Conservation (phyloP, 2,329 filamentous ascomycete species). For the Diaporthe sp. region DNA sequence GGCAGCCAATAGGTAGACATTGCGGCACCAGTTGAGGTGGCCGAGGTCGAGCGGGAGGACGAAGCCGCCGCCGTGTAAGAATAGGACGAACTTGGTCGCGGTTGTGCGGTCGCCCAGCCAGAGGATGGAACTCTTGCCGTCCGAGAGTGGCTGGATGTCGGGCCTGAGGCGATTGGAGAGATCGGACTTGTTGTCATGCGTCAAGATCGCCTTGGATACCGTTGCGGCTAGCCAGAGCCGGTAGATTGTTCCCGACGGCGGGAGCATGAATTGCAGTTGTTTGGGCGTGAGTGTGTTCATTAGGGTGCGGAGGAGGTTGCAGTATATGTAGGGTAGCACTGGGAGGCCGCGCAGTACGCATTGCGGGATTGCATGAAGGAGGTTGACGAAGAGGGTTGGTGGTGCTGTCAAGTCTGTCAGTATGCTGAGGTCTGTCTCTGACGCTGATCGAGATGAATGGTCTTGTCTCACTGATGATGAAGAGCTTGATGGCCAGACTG, state of each 20-base stretch:
- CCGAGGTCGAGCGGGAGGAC: constrained; percentile 40
- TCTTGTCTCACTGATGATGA: background rate
- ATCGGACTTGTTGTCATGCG: background rate
- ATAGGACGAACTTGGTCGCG: constrained; percentile 46
- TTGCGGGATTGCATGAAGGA: constrained; percentile 16
- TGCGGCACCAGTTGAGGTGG: constrained; percentile 47
- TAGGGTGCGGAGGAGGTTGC: constrained; percentile 19
- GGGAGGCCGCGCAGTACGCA: constrained; percentile 21
- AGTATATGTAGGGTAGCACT: background rate
- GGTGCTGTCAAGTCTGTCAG: background rate
- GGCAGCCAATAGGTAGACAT: constrained; percentile 41
- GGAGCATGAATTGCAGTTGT: constrained; percentile 6
- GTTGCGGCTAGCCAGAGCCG: constrained; percentile 6
- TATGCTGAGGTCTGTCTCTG: too few species aligned
- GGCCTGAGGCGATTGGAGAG: constrained; percentile 22
- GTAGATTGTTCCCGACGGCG: constrained; percentile 10
- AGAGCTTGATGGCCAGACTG: background rate
- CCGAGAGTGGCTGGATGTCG: constrained; percentile 42
- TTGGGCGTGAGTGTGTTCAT: constrained; percentile 11
- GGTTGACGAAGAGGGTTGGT: background rate
- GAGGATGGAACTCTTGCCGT: constrained; percentile 42
- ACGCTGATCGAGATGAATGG: background rate
- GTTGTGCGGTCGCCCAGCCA: constrained; percentile 47
- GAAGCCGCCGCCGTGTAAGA: constrained; percentile 50
- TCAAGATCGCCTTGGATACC: background rate